Conservation (phyloP, 352 stramenopile genomes). For the Elongisporangium prolatum region DNA sequence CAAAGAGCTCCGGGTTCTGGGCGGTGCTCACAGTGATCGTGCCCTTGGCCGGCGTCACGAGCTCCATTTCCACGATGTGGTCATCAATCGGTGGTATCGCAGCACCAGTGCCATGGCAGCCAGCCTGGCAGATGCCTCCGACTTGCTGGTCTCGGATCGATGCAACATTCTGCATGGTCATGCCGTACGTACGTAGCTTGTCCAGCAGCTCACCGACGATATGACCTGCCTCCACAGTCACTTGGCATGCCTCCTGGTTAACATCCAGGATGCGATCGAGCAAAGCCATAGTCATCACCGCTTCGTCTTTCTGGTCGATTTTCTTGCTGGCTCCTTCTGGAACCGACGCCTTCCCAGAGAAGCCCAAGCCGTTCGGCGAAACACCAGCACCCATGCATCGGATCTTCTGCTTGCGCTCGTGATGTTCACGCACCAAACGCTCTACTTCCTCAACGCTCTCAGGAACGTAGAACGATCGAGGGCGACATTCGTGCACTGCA, state of each 20-base stretch:
- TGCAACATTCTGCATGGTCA: slow-evolving; percentile 98
- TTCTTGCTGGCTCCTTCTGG: slow-evolving; percentile 3
- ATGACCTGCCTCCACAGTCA: slow-evolving; percentile 88
- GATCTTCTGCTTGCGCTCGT: slow-evolving; percentile 71
- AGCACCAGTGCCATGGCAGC: slow-evolving; percentile 95
- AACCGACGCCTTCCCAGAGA: slow-evolving; percentile 40
- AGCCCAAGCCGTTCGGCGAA: slow-evolving; percentile 95
- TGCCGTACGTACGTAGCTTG: slow-evolving; percentile 66
- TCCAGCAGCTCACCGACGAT: slow-evolving; percentile 76
- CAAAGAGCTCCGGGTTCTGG: slow-evolving; percentile 84
- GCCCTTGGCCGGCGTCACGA: slow-evolving; percentile 93
- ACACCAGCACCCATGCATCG: slow-evolving; percentile 95
- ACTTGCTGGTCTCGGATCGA: slow-evolving; percentile 98
- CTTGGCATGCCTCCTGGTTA: slow-evolving; percentile 84
- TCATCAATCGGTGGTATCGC: slow-evolving; percentile 95
- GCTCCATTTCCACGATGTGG: slow-evolving; percentile 94
- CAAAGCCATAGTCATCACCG: slow-evolving; percentile 91
- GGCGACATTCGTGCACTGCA: slow-evolving; percentile 67
- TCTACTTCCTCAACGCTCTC: slow-evolving; percentile 72
- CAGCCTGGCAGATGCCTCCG: slow-evolving; percentile 94
- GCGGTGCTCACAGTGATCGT: slow-evolving; percentile 85
- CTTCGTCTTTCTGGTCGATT: slow-evolving; percentile 29
- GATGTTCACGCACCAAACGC: slow-evolving; percentile 49
- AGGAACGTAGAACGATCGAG: slow-evolving; percentile 58
- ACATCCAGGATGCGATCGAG: slow-evolving; percentile 92